These are phyloP conservation scores for Tricharina praecox DNA, from an alignment of 495 filamentous ascomycete species.

Conservation along the genomic window DNA sequence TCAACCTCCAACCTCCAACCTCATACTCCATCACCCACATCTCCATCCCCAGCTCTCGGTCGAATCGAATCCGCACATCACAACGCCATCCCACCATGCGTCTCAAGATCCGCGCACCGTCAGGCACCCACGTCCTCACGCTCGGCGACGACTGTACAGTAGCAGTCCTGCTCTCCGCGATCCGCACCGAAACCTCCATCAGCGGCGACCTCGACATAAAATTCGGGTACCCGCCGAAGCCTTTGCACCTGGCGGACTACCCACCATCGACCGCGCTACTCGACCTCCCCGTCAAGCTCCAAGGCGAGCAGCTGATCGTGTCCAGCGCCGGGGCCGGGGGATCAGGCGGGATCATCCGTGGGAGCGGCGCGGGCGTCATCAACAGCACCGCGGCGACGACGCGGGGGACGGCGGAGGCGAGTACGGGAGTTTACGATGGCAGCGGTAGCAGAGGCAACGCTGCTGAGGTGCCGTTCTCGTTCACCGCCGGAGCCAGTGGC, in stretches of 20 bases:
- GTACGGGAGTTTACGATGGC: conserved; percentile 7
- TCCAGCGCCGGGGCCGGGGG: conserved; percentile 27
- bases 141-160: conserved; percentile 15
- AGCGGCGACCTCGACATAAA: conserved; percentile 54
- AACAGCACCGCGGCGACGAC: conserved; percentile 10
- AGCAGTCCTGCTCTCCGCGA: conserved; percentile 17
- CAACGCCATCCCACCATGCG: no score
- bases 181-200: conserved; percentile 15
- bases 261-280: conserved; percentile 33
- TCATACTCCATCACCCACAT: no score
- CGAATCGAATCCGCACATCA: no score
- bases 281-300: conserved; percentile 48
- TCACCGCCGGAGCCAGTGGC: conserved; percentile 1
- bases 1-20: no score
- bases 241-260: conserved; percentile 42
- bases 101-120: conserved; percentile 22
- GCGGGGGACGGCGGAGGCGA: conserved; percentile 17
- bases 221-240: conserved; percentile 68
- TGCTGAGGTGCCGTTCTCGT: conserved; percentile 8
- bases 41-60: no score
- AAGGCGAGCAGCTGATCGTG: conserved; percentile 72
- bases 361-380: conserved; percentile 12
- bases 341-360: conserved; percentile 10
- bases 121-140: conserved; percentile 22
- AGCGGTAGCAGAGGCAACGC: not conserved